Evolutionary conservation across 2,329 filamentous ascomycete species (phyloP).

Genomic region (Bretziella fagacearum): DNA sequence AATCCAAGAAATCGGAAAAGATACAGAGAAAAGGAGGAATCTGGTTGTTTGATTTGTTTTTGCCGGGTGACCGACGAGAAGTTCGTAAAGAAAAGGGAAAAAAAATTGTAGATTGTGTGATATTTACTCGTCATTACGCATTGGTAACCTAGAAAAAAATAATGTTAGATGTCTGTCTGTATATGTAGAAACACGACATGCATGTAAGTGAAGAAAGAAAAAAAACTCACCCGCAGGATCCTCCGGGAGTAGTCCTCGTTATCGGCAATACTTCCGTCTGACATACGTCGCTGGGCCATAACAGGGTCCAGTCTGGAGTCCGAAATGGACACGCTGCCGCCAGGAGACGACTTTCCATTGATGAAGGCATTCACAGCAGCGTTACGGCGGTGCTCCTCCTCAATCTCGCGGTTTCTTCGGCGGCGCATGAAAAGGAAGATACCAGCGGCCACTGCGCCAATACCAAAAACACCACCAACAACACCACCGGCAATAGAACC

Average conservation of each 20-base stretch:
- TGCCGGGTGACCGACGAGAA: conserved; percentile 10
- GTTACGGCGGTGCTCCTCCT: conserved; percentile 71
- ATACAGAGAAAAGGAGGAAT: conserved; percentile 11
- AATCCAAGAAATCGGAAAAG: conserved; percentile 13
- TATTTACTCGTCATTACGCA: conserved; percentile 27
- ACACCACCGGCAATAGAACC: conserved; percentile 75
- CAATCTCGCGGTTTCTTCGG: conserved; percentile 57
- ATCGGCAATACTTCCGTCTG: conserved; percentile 90
- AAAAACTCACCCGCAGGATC: conserved; percentile 66
- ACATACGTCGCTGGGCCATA: conserved; percentile 68
- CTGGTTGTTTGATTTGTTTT: neutral
- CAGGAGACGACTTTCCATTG: conserved; percentile 43
- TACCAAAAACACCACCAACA: conserved; percentile 62
- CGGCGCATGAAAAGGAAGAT: conserved; percentile 59
- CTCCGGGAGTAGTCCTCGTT: conserved; percentile 93
- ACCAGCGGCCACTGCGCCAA: conserved; percentile 49
- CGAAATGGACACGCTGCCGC: conserved; percentile 51
- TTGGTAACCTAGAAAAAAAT: conserved; percentile 35
- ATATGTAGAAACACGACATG: neutral
- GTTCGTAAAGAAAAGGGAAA: conserved; percentile 7
- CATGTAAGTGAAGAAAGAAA: neutral
- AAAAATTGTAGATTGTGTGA: neutral
- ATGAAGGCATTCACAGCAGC: conserved; percentile 65
- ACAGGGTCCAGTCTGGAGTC: conserved; percentile 79
- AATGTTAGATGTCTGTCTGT: conserved; percentile 17